These are phyloP conservation scores for Aspergillus hancockii DNA, from an alignment of 495 filamentous ascomycete species.

Conservation along the genomic window DNA sequence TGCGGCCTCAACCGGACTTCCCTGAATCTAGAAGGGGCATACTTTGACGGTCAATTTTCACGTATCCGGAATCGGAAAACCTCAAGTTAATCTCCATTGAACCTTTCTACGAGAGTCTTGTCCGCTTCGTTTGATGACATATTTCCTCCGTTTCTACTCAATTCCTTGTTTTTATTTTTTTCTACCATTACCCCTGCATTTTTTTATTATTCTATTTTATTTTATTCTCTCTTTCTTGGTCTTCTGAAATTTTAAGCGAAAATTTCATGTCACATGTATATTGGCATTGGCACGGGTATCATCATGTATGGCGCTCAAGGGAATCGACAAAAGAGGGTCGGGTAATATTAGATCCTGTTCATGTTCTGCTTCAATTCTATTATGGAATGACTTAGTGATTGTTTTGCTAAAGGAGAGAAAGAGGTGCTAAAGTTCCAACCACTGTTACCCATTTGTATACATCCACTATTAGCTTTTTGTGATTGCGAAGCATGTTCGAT, in stretches of 20 bases:
- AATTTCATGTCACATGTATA: background rate
- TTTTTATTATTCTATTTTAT: slow-evolving; percentile 20
- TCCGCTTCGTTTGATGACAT: too few relatives aligned
- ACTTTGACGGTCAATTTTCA: background rate
- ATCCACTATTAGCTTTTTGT: background rate
- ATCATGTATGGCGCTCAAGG: slow-evolving; percentile 1
- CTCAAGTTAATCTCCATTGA: background rate
- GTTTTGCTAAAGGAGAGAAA: background rate
- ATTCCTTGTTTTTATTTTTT: slow-evolving; percentile 20
- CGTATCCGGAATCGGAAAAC: background rate
- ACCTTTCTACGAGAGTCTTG: background rate
- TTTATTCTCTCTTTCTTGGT: background rate
- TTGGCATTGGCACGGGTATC: slow-evolving; percentile 3
- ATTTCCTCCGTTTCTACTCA: slow-evolving; percentile 9
- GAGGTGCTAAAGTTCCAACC: background rate
- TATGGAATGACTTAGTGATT: background rate
- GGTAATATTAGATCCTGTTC: background rate
- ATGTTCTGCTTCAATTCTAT: background rate
- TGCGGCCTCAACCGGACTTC: background rate
- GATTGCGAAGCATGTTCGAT: background rate
- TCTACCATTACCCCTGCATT: slow-evolving; percentile 18
- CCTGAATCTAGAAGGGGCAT: background rate
- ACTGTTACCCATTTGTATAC: background rate
- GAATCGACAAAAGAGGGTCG: background rate
- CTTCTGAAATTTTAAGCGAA: background rate